phyloP scores from a whole-genome alignment of 2,329 filamentous ascomycete genomes.

The Penicillium sp. region DNA sequence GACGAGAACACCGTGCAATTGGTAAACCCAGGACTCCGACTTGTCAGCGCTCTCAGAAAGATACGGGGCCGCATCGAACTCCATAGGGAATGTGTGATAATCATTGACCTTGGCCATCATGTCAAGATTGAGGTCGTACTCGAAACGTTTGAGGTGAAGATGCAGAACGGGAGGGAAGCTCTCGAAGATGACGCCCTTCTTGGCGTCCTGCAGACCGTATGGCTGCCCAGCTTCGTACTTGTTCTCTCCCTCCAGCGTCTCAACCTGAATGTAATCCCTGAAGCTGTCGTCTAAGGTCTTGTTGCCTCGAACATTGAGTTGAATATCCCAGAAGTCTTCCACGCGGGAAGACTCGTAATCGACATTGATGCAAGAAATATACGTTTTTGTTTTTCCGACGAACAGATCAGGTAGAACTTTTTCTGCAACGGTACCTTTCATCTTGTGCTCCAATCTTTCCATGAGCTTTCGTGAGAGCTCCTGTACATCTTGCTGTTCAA shows the following conservation, averaged over 20 bases:
- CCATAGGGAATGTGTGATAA: slow-evolving; percentile 49
- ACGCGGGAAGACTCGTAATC: slow-evolving; percentile 93
- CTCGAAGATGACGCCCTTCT: slow-evolving; percentile 96
- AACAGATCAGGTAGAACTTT: slow-evolving; percentile 88
- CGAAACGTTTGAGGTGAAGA: slow-evolving; percentile 92
- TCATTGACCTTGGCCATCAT: slow-evolving; percentile 93
- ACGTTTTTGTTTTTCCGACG: slow-evolving; percentile 97
- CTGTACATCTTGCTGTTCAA: slow-evolving; percentile 98
- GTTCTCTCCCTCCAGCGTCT: slow-evolving; percentile 96
- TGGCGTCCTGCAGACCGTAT: slow-evolving; percentile 89
- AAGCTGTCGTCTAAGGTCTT: slow-evolving; percentile 92
- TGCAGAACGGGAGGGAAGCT: slow-evolving; percentile 92
- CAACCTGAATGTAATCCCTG: slow-evolving; percentile 91
- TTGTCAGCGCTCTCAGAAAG: slow-evolving; percentile 81
- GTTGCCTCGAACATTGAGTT: slow-evolving; percentile 93
- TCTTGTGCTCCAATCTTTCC: slow-evolving; percentile 94
- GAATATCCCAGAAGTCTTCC: slow-evolving; percentile 98
- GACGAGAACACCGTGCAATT: slow-evolving; percentile 90
- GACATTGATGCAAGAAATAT: slow-evolving; percentile 97
- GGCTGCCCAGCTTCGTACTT: slow-evolving; percentile 93
- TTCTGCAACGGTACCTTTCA: slow-evolving; percentile 94
- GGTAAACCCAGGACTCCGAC: slow-evolving; percentile 86
- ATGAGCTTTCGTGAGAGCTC: slow-evolving; percentile 95
- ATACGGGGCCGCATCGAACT: slow-evolving; percentile 70
- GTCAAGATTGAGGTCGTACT: slow-evolving; percentile 94